Evolutionary conservation across 1,284 basidiomycete genomes (phyloP), one percentile per base, ranked within the genome.

Genomic region (Cryptococcus sp.): DNA sequence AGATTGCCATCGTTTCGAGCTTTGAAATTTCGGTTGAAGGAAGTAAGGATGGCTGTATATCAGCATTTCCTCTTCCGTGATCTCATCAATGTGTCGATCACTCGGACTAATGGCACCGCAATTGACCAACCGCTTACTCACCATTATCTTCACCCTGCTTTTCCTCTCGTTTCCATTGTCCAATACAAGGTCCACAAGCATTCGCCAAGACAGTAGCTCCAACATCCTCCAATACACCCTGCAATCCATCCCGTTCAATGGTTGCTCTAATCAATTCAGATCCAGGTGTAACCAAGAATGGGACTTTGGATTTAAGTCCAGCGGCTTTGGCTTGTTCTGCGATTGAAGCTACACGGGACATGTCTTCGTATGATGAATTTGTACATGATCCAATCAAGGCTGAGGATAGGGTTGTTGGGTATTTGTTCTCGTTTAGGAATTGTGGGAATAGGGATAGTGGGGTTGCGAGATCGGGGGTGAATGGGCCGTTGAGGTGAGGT

Each of bases 171-270:
- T 98, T 92, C 96, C 96, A 99, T 77, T 98, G 96, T 37, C 96
- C 96, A 63, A 98, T 98, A 73, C 96, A 99, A 28, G 96, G 96
- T 49, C 96, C 96, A 65, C 96, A 98, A 1, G 96, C 96, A 73
- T 99, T 99, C 13, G 96, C 94, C 28, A 99, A 80, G 14, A 99
- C 94, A 37, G 86, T 82, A 22, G 65, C 68, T 28, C 94, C 94
- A 46, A 97, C 88, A 60, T 84, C 83, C 70, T 93, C 82, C 36
- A 98, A 78, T 41, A 82, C 81, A 23, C 81, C 78, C 28, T 91
- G 92, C 49, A 98, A 82, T 24, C 87, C 82, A 69, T 99, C 96
- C 36, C 94, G 85, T 76, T 97, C 92, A 76, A 98, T 91, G 0
- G 96, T 99, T 2, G 96, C 96, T 48, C 96, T 85, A 64, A 99